These are phyloP conservation scores for Yamadazyma sp. DNA, from an alignment of 805 yeast species.

Conservation along the genomic window DNA sequence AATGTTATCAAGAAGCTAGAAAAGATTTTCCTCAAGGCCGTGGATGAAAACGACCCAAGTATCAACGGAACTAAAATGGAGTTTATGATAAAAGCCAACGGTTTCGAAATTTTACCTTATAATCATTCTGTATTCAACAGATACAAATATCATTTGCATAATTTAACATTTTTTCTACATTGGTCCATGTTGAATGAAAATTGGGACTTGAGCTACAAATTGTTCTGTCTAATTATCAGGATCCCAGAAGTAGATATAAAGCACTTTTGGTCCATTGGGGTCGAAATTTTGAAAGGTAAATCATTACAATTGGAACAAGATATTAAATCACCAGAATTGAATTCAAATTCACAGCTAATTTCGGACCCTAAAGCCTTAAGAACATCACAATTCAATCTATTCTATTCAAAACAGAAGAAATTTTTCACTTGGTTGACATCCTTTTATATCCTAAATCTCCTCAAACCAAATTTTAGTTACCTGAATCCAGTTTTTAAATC, in stretches of 20 bases:
- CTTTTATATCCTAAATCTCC: conserved; percentile 18
- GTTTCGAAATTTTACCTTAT: conserved; percentile 21
- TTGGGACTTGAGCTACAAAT: conserved; percentile 55
- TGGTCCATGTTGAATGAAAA: conserved; percentile 43
- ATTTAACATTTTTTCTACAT: conserved; percentile 47
- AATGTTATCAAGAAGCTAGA: conserved; percentile 1
- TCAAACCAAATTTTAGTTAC: conserved; percentile 7
- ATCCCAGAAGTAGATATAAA: conserved; percentile 50
- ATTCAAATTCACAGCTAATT: background rate
- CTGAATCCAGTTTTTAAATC: conserved; percentile 38
- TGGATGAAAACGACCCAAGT: conserved; percentile 1
- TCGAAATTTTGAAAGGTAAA: conserved; percentile 44
- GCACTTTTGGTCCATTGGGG: conserved; percentile 62
- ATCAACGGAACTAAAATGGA: conserved; percentile 2
- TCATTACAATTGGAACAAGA: background rate
- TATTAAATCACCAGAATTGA: too few species aligned
- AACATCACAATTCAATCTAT: background rate
- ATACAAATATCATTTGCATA: conserved; percentile 25
- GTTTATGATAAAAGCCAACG: conserved; percentile 1
- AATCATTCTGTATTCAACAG: background rate
- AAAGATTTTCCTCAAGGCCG: background rate
- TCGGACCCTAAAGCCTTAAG: background rate
- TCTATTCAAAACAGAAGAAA: conserved; percentile 16
- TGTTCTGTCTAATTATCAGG: conserved; percentile 49
- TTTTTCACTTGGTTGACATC: conserved; percentile 38